phyloP scores from a whole-genome alignment of 1,139 yeast genomes.

The Lodderomyces margitis region DNA sequence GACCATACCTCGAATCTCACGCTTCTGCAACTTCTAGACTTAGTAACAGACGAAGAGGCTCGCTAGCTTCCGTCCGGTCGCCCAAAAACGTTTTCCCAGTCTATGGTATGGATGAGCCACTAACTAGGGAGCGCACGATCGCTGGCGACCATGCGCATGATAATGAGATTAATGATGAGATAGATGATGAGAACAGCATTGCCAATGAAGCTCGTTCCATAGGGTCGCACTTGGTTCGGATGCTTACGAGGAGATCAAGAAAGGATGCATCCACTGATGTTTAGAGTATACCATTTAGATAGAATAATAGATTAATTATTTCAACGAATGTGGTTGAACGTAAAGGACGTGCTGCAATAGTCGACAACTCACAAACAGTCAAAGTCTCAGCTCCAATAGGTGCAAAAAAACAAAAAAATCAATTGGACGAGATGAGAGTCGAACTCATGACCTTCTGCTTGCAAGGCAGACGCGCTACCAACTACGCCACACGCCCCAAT shows the following conservation, averaged over 20 bases:
- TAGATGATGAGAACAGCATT: constrained; percentile 5
- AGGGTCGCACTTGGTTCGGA: constrained; percentile 27
- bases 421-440: constrained; percentile 61
- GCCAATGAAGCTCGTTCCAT: constrained; percentile 26
- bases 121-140: constrained; percentile 53
- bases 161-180: not conserved
- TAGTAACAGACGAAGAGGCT: not conserved
- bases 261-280: not conserved
- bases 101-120: constrained; percentile 68
- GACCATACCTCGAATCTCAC: not conserved
- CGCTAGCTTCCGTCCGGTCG: constrained; percentile 26
- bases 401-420: constrained; percentile 1
- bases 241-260: constrained; percentile 11
- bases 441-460: constrained; percentile 66
- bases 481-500: constrained; percentile 66
- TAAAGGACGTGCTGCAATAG: no score
- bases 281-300: no score
- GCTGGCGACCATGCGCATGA: constrained; percentile 35
- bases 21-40: not conserved
- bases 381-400: no score
- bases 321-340: no score
- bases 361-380: no score
- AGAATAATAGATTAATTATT: not conserved
- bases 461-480: constrained; percentile 73
- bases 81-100: constrained; percentile 81